Conservation (phyloP, 2,329 filamentous ascomycete species). For the Pezicula rhizophila region DNA sequence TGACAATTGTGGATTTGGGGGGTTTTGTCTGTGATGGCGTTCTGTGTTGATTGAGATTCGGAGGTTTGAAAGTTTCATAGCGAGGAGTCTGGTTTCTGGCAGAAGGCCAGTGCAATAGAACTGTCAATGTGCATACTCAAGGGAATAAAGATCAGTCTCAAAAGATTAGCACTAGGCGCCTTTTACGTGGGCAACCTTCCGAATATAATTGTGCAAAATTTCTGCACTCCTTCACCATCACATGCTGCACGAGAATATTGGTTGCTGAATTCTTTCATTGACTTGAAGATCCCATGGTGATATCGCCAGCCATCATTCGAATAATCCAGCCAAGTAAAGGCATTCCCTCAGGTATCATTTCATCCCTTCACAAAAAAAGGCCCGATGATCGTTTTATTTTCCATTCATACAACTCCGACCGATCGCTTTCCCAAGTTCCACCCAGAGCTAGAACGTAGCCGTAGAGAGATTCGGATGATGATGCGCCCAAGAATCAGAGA, state of each 20-base stretch:
- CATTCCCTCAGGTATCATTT: constrained; percentile 6
- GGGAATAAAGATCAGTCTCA: too few relatives aligned
- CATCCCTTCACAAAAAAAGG: constrained; percentile 4
- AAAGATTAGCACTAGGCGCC: too few relatives aligned
- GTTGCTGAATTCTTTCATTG: constrained; percentile 18
- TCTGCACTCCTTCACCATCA: not conserved
- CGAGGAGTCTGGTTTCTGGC: too few relatives aligned
- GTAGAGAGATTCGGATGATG: too few relatives aligned
- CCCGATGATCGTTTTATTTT: constrained; percentile 4
- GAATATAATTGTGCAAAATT: not conserved
- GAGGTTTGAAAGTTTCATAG: too few relatives aligned
- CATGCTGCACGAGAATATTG: not conserved
- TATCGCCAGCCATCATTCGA: constrained; percentile 10
- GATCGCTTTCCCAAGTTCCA: constrained; percentile 3
- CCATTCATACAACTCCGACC: constrained; percentile 19
- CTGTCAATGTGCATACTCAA: too few relatives aligned
- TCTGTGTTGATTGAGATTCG: too few relatives aligned
- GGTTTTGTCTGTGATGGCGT: too few relatives aligned
- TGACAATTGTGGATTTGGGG: too few relatives aligned
- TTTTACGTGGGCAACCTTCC: too few relatives aligned
- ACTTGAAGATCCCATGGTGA: constrained; percentile 7
- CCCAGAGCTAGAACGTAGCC: too few relatives aligned
- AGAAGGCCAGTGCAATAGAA: too few relatives aligned
- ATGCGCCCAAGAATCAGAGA: not conserved
- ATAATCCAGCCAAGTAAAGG: constrained; percentile 4